phyloP scores from a whole-genome alignment of 2,329 filamentous ascomycete species.

The Didymosphaeria variabile region DNA sequence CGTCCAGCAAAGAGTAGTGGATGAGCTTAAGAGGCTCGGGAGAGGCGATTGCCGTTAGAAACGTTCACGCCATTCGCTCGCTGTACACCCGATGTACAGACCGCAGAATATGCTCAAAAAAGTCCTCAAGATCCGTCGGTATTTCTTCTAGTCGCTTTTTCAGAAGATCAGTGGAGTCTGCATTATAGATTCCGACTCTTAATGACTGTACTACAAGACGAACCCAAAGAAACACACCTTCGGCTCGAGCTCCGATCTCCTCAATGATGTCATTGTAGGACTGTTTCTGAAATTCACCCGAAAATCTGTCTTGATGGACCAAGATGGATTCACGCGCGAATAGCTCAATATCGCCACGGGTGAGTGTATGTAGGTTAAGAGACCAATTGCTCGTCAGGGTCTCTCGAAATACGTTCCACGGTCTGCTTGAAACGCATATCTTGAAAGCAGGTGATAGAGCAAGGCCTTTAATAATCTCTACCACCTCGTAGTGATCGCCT shows the following conservation, averaged over 20 bases:
- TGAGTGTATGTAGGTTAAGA: slow-evolving; percentile 16
- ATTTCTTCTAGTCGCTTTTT: neutral
- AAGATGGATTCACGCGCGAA: slow-evolving; percentile 15
- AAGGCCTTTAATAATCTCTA: slow-evolving; percentile 19
- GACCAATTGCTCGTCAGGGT: neutral
- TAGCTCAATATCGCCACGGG: slow-evolving; percentile 15
- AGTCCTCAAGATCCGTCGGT: slow-evolving; percentile 10
- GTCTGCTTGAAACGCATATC: slow-evolving; percentile 32
- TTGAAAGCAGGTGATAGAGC: slow-evolving; percentile 22
- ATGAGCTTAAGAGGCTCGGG: too few species aligned
- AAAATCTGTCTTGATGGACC: neutral
- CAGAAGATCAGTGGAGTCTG: neutral
- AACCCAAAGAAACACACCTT: slow-evolving; percentile 16
- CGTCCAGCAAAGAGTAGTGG: too few species aligned
- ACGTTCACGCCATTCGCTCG: too few species aligned
- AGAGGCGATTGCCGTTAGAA: too few species aligned
- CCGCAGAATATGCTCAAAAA: slow-evolving; percentile 9
- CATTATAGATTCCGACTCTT: neutral
- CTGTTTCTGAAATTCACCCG: neutral
- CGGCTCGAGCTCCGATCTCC: neutral
- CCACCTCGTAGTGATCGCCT: slow-evolving; percentile 23
- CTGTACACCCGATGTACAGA: too few species aligned
- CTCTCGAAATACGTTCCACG: slow-evolving; percentile 18
- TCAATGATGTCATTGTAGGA: slow-evolving; percentile 1
- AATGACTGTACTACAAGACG: slow-evolving; percentile 7